Base-by-base conservation (phyloP, 2,329 filamentous ascomycete species). In the Mariannaea sp. region DNA sequence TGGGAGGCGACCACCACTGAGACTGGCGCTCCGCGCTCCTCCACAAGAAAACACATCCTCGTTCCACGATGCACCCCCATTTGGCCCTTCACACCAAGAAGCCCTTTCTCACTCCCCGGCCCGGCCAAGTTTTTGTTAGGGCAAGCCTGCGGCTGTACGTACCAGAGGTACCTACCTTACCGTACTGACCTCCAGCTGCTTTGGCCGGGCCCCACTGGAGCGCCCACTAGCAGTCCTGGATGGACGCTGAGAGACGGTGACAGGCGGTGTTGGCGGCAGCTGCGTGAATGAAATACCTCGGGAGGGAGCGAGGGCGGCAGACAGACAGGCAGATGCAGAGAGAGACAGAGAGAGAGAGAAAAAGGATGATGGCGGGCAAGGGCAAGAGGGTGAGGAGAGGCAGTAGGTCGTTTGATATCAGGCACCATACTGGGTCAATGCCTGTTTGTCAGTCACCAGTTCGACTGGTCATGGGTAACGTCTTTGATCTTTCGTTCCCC, bases 71-170 rank as follows among this genome's bases (percentile, higher is more conserved):
- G 32, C 29, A 30, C 49, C 26, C 43, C 48, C 27, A 33, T 33
- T n/a, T n/a, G n/a, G n/a, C 17, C 12, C 27, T 17, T 12, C 41
- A 24, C 35, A 13, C 17, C 29, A 33, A 44, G 17, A 36, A n/a
- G 7, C 8, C 35, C 7, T 36, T 33, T 38, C 32, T 26, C 46
- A 49, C 46, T 49, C 46, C 44, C 51, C 51, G 51, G 51, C 50
- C 53, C 53, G 56, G 56, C 51, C 49, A 56, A 33, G 49, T 35
- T 52, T n/a, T n/a, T n/a, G n/a, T n/a, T 49, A 49, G 42, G 48
- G 59, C 53, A 56, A 53, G 42, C 53, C 48, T 65, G 63, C 63
- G 63, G 63, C 61, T 65, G 59, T 61, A 63, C 56, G 63, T 65
- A 65, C 63, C 58, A 40, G 38, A 65, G 50, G 63, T 65, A 65